Evolutionary conservation across 768 basidiomycete species (phyloP).

Genomic region (Tricholoma sp.): DNA sequence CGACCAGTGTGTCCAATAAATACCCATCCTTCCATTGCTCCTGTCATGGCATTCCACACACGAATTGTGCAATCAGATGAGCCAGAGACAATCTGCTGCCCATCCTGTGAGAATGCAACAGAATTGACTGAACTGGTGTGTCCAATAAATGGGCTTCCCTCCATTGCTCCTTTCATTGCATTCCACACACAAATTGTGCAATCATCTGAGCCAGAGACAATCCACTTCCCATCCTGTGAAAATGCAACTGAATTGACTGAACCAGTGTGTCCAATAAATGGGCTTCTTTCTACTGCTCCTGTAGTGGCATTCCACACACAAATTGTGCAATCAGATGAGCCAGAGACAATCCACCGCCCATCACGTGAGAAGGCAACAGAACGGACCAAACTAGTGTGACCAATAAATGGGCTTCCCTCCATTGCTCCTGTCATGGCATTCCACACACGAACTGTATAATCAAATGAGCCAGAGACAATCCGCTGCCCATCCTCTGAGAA

Average conservation of each 20-base stretch:
- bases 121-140: conserved; percentile 13
- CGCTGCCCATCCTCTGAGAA: conserved; percentile 18
- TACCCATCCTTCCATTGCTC: background rate
- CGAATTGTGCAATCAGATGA: background rate
- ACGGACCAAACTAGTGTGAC: conserved; percentile 11
- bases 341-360: conserved; percentile 25
- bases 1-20: conserved; percentile 10
- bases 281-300: no score
- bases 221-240: no score
- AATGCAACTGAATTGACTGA: no score
- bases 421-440: conserved; percentile 15
- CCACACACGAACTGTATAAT: conserved; percentile 22
- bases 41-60: background rate
- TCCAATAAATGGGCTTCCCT: conserved; percentile 2
- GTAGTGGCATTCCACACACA: conserved; percentile 1
- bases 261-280: no score
- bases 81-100: conserved; percentile 5
- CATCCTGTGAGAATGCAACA: conserved; percentile 19
- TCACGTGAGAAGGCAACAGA: conserved; percentile 20
- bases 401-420: background rate
- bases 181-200: conserved; percentile 11
- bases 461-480: conserved; percentile 33
- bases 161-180: conserved; percentile 18
- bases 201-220: no score
- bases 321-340: conserved; percentile 31